Evolutionary conservation across 306 rosid genomes (phyloP).

Genomic region (Chamaecrista fasciculata): DNA sequence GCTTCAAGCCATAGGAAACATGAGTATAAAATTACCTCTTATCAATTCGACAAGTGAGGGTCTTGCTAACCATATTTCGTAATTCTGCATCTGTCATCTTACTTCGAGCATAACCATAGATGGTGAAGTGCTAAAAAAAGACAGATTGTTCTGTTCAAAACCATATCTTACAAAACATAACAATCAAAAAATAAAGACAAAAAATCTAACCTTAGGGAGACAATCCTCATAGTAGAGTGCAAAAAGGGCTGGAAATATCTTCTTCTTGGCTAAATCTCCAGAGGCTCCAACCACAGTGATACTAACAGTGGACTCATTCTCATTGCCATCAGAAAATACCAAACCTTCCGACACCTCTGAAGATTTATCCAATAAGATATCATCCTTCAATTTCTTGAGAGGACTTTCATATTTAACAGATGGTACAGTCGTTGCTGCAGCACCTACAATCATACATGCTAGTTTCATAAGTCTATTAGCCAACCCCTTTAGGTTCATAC

Average conservation of each 20-base stretch:
- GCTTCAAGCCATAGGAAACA: constrained; percentile 15
- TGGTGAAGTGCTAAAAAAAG: constrained; percentile 65
- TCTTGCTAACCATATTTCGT: constrained; percentile 85
- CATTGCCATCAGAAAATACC: constrained; percentile 29
- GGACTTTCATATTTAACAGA: constrained; percentile 44
- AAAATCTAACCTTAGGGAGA: constrained; percentile 66
- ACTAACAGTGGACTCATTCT: constrained; percentile 55
- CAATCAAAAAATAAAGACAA: background rate
- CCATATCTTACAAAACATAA: constrained; percentile 13
- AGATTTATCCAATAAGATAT: constrained; percentile 35
- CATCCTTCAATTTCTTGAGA: constrained; percentile 45
- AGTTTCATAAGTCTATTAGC: background rate
- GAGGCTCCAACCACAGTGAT: constrained; percentile 94
- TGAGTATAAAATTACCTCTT: constrained; percentile 48
- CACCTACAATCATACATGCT: constrained; percentile 41
- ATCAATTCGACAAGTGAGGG: constrained; percentile 90
- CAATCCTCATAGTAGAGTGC: constrained; percentile 86
- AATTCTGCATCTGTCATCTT: constrained; percentile 89
- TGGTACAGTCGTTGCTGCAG: constrained; percentile 38
- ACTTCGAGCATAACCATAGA: constrained; percentile 86
- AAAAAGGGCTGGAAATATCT: constrained; percentile 92
- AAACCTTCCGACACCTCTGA: constrained; percentile 35
- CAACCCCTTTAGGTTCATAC: background rate
- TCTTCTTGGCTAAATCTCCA: constrained; percentile 94
- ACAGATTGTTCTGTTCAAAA: constrained; percentile 18